Conservation (phyloP, 352 stramenopile genomes). For the Globisporangium rhizosaccharum region DNA sequence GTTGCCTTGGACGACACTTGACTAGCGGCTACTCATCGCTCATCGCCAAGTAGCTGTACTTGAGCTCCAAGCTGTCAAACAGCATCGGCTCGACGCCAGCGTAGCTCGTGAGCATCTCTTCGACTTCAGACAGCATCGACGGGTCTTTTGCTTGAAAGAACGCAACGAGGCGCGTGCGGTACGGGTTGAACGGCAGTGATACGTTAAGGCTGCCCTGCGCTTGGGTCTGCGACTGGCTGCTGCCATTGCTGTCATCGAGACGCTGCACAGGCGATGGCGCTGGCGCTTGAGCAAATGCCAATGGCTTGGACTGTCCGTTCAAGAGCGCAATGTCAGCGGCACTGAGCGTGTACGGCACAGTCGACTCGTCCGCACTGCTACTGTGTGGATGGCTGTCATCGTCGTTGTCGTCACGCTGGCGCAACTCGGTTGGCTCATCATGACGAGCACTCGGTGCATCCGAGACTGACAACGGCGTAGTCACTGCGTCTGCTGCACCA, state of each 20-base stretch:
- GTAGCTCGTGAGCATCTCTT: slow-evolving; percentile 77
- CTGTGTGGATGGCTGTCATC: background rate
- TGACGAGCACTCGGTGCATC: background rate
- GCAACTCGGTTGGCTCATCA: background rate
- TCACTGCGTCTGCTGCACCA: background rate
- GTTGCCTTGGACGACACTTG: too few relatives aligned
- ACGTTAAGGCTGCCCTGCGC: background rate
- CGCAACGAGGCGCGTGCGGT: slow-evolving; percentile 40
- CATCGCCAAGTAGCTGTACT: slow-evolving; percentile 76
- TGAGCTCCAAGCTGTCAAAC: slow-evolving; percentile 79
- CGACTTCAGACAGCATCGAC: slow-evolving; percentile 55
- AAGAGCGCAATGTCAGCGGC: slow-evolving; percentile 67
- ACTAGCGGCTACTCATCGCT: slow-evolving; percentile 16
- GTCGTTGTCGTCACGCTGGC: background rate
- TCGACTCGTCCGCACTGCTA: slow-evolving; percentile 9
- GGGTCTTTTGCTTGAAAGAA: slow-evolving; percentile 69
- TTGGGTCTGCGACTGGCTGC: background rate
- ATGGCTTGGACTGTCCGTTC: slow-evolving; percentile 36
- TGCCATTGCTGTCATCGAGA: background rate
- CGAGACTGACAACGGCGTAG: background rate
- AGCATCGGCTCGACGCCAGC: slow-evolving; percentile 63
- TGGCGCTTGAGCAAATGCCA: background rate
- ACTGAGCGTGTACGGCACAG: slow-evolving; percentile 62
- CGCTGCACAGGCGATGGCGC: background rate
- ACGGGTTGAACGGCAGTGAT: slow-evolving; percentile 22